Evolutionary conservation across 2,329 filamentous ascomycete genomes (phyloP), one percentile per base, ranked within the genome.

Genomic region (Colletotrichum sp.): DNA sequence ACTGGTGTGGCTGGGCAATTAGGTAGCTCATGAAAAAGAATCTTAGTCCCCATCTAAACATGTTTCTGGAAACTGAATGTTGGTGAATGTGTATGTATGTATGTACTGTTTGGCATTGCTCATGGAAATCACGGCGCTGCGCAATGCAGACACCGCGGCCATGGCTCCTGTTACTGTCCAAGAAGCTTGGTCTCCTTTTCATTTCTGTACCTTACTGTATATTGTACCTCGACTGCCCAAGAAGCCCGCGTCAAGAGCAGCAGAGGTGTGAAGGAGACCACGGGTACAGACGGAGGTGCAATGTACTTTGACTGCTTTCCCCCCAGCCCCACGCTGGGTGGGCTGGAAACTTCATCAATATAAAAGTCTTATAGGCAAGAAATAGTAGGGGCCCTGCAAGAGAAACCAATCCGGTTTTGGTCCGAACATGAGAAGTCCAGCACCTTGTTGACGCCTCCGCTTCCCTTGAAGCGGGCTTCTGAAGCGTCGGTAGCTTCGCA

Each of bases 21-120:
- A 68, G 64, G 74, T 76, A 69, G 63, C 73, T 73, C 64, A 69
- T 39, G 73, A 73, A 65, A 70, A 70, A 75, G 34, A 75, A 73
- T 59, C 62, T 34, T 68, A 68, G 22, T 62, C 32, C 12, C 12
- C 44, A 52, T 32, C 26, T 60, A n/a, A 10, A 60, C 16, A 18
- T 32, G 5, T 32, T 48, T 48, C 5, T n/a, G 9, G 39, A 2
- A 48, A 32, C 26, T 22, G 26, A n/a, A 18, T 16, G 3, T 28
- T 60, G 13, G 15, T 18, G 8, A 16, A 60, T 12, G 18, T 30
- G 8, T n/a, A 18, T 60, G 15, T n/a, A 18, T 60, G 15, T n/a
- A 26, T 28, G 26, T 16, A 26, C 9, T 48, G 18, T 48, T 48
- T n/a, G 18, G 39, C 9, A 48, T 48, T 48, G 39, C 18, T 12